Evolutionary conservation across 805 yeast species (phyloP), one percentile per base, ranked within the genome.

Genomic region (Blastobotrys chiropterorum): DNA sequence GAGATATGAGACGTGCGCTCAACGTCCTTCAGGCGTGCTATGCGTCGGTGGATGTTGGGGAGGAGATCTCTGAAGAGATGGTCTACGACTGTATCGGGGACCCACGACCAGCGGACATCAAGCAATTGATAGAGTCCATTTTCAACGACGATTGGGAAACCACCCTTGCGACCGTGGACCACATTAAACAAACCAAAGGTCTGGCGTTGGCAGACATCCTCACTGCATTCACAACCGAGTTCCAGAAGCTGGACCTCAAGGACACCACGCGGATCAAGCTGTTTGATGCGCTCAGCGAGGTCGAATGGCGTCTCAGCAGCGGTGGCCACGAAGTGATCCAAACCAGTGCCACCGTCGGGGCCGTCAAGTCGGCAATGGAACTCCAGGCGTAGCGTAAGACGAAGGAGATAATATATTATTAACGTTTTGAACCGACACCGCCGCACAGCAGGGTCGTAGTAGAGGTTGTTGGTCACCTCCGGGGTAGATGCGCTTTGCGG

Each of bases 31-130:
- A 94, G 69, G 95, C 98, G 0, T 88, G 98, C 67, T 80, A 85
- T 56, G 90, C 97, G 0, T 86, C 96, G 1, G 81, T 79, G 34
- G 65, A 66, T 26, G 74, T 64, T 5, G 70, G 69, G 2, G 80
- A 75, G 34, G 80, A 78, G 47, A 85, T 94, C 41, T 78, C 84
- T 26, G 79, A 77, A 30, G 82, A 81, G 50, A 83, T 86, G 82
- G 83, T 94, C 38, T 94, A 88, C 66, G 96, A 90, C 56, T 90
- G 97, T 66, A 84, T 94, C 31, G 99, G 99, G 1, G 90, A 95
- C 0, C 98, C 99, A 2, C 86, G 86, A 57, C 98, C 98, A 1
- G 77, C 75, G 40, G 96, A 90, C 59, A 77, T 94, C 20, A 86
- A 86, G 60, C 72, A 81, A 0, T 82, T 90, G 3, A 71, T 94